Evolutionary conservation across 495 filamentous ascomycete genomes (phyloP).

Genomic region (Glonium stellatum): DNA sequence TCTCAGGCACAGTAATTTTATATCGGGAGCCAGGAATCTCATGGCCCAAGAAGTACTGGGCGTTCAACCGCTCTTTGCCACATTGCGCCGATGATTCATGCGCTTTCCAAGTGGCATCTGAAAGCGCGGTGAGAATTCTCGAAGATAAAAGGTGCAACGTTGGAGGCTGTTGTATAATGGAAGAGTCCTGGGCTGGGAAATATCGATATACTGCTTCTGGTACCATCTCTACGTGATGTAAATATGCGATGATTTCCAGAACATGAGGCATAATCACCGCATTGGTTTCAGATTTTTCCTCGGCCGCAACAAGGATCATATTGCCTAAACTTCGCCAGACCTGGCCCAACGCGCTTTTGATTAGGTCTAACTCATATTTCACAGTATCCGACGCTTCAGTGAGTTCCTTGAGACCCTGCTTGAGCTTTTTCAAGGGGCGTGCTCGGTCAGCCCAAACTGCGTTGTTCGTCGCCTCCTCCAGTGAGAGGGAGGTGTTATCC

Average conservation of each 20-base stretch:
- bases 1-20: slow-evolving; percentile 45
- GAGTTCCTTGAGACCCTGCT: slow-evolving; percentile 18
- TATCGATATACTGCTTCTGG: slow-evolving; percentile 55
- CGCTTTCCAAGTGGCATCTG: slow-evolving; percentile 55
- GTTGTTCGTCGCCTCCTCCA: slow-evolving; percentile 23
- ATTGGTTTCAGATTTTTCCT: slow-evolving; percentile 24
- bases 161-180: slow-evolving; percentile 48
- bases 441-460: slow-evolving; percentile 9
- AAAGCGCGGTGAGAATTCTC: slow-evolving; percentile 54
- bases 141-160: slow-evolving; percentile 50
- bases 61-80: slow-evolving; percentile 42
- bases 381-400: slow-evolving; percentile 16
- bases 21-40: slow-evolving; percentile 47
- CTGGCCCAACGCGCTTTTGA: slow-evolving; percentile 35
- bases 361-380: neutral
- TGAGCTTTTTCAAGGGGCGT: neutral
- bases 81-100: slow-evolving; percentile 43
- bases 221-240: slow-evolving; percentile 53
- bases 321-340: slow-evolving; percentile 48
- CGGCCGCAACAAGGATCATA: slow-evolving; percentile 49
- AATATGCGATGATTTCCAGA: slow-evolving; percentile 50
- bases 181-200: slow-evolving; percentile 30
- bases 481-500: slow-evolving; percentile 3
- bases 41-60: slow-evolving; percentile 34
- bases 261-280: slow-evolving; percentile 49